These are phyloP conservation scores for Aspergillus bombycis DNA, from an alignment of 2,329 filamentous ascomycete species.

Conservation along the genomic window DNA sequence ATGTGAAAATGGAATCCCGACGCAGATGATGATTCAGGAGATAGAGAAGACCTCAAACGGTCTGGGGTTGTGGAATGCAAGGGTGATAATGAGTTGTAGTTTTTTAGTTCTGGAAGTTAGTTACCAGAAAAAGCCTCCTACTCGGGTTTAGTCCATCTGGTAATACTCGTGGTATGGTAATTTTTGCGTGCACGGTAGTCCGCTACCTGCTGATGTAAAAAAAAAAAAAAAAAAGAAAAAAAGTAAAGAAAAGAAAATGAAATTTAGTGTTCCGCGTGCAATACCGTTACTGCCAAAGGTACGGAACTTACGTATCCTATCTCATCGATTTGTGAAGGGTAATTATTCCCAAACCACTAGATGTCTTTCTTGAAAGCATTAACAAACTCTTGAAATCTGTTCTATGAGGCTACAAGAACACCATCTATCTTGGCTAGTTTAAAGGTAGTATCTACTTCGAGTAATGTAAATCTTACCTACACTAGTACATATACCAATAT, in stretches of 20 bases:
- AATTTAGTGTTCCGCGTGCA: background rate
- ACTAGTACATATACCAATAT: background rate
- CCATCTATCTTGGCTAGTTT: background rate
- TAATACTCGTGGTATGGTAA: background rate
- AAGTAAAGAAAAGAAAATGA: too few relatives aligned
- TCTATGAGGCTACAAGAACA: too few relatives aligned
- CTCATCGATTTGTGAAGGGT: background rate
- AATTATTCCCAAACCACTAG: background rate
- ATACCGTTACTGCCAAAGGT: background rate
- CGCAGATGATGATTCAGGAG: slow-evolving; percentile 1
- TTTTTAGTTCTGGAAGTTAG: slow-evolving; percentile 1
- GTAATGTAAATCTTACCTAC: background rate
- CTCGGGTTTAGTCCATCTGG: background rate
- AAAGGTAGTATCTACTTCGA: background rate
- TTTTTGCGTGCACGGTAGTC: background rate
- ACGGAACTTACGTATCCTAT: background rate
- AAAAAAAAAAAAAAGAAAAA: background rate
- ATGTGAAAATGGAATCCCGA: background rate
- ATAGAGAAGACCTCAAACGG: background rate
- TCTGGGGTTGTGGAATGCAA: background rate
- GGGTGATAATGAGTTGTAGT: slow-evolving; percentile 1
- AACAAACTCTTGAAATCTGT: background rate
- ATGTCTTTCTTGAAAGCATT: background rate
- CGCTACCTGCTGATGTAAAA: background rate
- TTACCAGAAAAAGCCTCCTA: background rate